These are phyloP conservation scores for Phytopythium vexans DNA, from an alignment of 352 stramenopile species.

Conservation along the genomic window DNA sequence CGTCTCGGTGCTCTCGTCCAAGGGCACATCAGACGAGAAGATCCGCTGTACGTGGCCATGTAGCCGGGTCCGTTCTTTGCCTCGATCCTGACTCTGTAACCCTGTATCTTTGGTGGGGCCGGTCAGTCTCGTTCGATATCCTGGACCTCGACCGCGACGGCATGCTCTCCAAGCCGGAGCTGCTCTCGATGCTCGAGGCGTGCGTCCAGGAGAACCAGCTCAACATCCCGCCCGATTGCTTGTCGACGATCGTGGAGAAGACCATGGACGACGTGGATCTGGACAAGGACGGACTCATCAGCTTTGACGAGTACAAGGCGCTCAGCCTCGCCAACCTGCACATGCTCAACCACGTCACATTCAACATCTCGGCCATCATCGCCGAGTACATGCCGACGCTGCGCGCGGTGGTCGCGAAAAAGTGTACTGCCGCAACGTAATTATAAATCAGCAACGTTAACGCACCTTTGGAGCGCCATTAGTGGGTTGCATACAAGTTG, in stretches of 20 bases:
- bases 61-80: background rate
- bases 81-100: slow-evolving; percentile 3
- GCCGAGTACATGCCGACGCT: slow-evolving; percentile 72
- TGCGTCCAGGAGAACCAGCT: slow-evolving; percentile 77
- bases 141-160: slow-evolving; percentile 71
- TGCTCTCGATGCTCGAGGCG: slow-evolving; percentile 67
- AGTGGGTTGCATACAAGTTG: no score
- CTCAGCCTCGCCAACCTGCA: slow-evolving; percentile 60
- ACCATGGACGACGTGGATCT: slow-evolving; percentile 68
- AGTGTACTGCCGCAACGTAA: slow-evolving; percentile 1
- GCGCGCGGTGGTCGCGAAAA: slow-evolving; percentile 33
- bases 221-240: slow-evolving; percentile 61
- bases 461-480: no score
- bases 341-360: slow-evolving; percentile 80
- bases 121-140: slow-evolving; percentile 73
- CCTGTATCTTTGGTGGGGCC: background rate
- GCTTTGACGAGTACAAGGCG: slow-evolving; percentile 66
- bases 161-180: slow-evolving; percentile 66
- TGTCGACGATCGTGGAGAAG: slow-evolving; percentile 64
- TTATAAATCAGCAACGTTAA: background rate
- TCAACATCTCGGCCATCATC: slow-evolving; percentile 77
- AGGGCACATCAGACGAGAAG: slow-evolving; percentile 62
- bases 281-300: slow-evolving; percentile 70
- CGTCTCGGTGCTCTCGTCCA: slow-evolving; percentile 69
- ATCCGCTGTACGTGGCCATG: slow-evolving; percentile 47